Base-by-base conservation (phyloP, 1,139 yeast species). In the Geotrichum siamense region DNA sequence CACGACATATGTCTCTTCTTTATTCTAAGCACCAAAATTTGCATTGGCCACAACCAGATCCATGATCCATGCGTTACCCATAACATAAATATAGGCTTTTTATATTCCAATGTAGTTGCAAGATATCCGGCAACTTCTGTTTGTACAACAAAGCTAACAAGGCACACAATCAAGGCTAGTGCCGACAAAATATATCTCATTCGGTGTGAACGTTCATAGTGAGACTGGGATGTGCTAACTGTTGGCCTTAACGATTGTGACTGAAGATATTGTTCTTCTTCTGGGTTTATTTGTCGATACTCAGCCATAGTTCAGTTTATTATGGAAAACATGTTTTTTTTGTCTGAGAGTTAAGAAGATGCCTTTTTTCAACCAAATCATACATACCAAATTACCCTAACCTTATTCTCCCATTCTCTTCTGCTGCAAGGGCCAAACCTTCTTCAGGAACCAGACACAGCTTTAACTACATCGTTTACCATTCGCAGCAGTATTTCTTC, bases 111-210 rank as follows among this genome's bases (percentile, higher is more conserved):
- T 3, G 69, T 61, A 31, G 71, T 67, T 55, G 85, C 82, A 5
- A 85, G 72, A 48, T 79, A 80, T 3, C 87, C 76, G 1, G 94
- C 85, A 50, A 80, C 69, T 61, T 85, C 95, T 0, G 95, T 85
- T 59, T 85, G 95, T 6, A 73, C 58, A 1, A 85, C 87, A 62
- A 85, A 86, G 5, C 86, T 60, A 4, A 75, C 55, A 51, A 85
- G 62, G 3, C 93, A 79, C 5, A 79, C 51, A 3, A 77, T 39
- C 48, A 85, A 78, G 6, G 87, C 72, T 1, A 70, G 58, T 2
- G 71, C 69, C 2, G 86, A 82, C 38, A 48, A 48, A 2, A 48
- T 41, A 23, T 52, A 51, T 17, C 54, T 34, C 21, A 19, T 20
- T 19, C 29, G 38, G n/a, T 43, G 40, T 2, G 47, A 43, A 20